Evolutionary conservation across 2,329 filamentous ascomycete species (phyloP).

Genomic region (Lachnellula arida): DNA sequence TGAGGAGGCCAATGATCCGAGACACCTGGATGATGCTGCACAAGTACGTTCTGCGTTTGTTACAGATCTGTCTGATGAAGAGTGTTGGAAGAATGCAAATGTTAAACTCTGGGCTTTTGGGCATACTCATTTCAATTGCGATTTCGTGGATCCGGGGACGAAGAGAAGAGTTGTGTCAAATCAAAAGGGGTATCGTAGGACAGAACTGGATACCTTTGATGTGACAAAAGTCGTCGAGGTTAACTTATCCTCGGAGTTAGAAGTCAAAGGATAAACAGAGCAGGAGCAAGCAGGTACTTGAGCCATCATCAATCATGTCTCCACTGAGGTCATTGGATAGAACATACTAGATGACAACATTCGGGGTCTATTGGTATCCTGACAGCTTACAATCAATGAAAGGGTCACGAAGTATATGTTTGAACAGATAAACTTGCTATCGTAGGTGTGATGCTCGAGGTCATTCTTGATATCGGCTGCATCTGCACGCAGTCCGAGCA

Average conservation of each 20-base stretch:
- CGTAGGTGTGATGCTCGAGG: too few species aligned
- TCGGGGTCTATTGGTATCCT: too few species aligned
- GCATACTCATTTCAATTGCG: conserved; percentile 40
- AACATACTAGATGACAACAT: too few species aligned
- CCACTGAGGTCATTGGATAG: too few species aligned
- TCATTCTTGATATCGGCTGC: too few species aligned
- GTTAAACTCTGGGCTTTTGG: conserved; percentile 42
- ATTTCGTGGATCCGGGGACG: conserved; percentile 32
- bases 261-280: too few species aligned
- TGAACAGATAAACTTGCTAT: too few species aligned
- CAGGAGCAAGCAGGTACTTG: too few species aligned
- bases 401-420: too few species aligned
- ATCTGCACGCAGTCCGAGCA: too few species aligned
- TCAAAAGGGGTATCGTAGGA: conserved; percentile 36
- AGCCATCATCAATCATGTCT: too few species aligned
- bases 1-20: conserved; percentile 6
- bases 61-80: conserved; percentile 41
- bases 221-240: not conserved
- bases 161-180: conserved; percentile 37
- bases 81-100: conserved; percentile 20
- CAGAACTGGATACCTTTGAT: not conserved
- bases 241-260: not conserved
- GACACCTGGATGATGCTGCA: conserved; percentile 15
- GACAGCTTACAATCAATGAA: too few species aligned
- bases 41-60: conserved; percentile 42